These are phyloP conservation scores for Penicillium arizonense DNA, from an alignment of 495 filamentous ascomycete species.

Conservation along the genomic window DNA sequence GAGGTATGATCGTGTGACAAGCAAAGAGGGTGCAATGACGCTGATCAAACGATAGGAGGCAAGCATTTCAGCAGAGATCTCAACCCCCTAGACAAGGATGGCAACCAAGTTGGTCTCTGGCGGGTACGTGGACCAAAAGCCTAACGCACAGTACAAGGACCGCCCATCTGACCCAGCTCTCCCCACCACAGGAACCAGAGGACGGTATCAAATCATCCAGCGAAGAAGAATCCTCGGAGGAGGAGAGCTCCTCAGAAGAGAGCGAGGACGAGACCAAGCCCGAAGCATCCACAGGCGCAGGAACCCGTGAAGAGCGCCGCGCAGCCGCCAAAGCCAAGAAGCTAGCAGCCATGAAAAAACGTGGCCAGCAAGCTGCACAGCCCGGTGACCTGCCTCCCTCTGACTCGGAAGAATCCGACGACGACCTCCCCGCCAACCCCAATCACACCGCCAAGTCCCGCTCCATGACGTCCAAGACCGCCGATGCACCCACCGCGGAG, in stretches of 20 bases:
- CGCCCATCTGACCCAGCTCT: neutral
- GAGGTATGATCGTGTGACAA: constrained; percentile 58
- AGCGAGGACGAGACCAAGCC: constrained; percentile 32
- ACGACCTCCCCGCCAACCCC: constrained; percentile 78
- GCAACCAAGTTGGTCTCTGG: constrained; percentile 77
- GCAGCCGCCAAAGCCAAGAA: constrained; percentile 90
- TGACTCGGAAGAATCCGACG: constrained; percentile 58
- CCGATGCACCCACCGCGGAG: constrained; percentile 32
- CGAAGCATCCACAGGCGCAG: constrained; percentile 31
- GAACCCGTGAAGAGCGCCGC: constrained; percentile 85
- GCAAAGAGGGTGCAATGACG: neutral
- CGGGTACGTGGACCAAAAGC: constrained; percentile 43
- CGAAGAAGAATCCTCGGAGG: constrained; percentile 42
- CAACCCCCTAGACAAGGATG: constrained; percentile 80
- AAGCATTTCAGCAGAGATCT: constrained; percentile 93
- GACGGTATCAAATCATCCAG: constrained; percentile 40
- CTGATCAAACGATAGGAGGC: constrained; percentile 58
- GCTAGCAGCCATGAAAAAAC: constrained; percentile 76
- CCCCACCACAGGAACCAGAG: constrained; percentile 42
- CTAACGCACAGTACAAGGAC: neutral
- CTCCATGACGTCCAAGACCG: constrained; percentile 53
- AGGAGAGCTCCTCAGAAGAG: constrained; percentile 39
- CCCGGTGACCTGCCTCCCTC: constrained; percentile 82
- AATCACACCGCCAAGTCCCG: constrained; percentile 78
- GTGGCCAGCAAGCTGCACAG: constrained; percentile 59